Conservation (phyloP, 2,329 filamentous ascomycete genomes). For the Lojkania enalia region DNA sequence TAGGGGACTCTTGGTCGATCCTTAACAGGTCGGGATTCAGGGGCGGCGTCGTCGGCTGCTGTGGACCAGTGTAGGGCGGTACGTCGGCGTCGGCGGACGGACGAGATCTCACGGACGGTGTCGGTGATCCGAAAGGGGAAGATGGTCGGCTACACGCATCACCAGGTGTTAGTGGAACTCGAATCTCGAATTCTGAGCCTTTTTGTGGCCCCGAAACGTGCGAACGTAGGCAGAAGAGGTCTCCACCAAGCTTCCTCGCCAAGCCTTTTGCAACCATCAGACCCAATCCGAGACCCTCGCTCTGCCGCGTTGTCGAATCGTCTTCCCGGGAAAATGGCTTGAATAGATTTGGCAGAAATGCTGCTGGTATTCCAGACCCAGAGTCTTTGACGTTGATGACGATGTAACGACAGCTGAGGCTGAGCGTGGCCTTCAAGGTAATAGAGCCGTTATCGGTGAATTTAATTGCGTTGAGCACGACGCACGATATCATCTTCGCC, state of each 20-base stretch:
- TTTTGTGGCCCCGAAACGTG: conserved; percentile 62
- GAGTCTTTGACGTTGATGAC: conserved; percentile 67
- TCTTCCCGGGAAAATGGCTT: conserved; percentile 72
- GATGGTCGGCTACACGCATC: conserved; percentile 55
- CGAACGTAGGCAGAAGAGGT: conserved; percentile 66
- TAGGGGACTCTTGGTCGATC: conserved; percentile 13
- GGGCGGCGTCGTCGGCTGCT: conserved; percentile 34
- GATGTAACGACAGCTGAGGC: conserved; percentile 56
- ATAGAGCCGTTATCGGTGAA: conserved; percentile 69
- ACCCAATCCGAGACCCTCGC: conserved; percentile 70
- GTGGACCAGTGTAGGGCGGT: conserved; percentile 18
- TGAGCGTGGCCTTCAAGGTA: conserved; percentile 58
- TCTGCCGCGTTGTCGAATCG: conserved; percentile 66
- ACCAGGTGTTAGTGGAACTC: conserved; percentile 61
- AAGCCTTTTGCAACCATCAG: conserved; percentile 73
- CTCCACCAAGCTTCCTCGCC: conserved; percentile 69
- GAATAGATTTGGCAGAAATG: conserved; percentile 68
- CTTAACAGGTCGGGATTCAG: conserved; percentile 28
- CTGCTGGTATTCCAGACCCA: conserved; percentile 68
- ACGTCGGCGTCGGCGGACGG: conserved; percentile 36
- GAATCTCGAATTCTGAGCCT: conserved; percentile 71
- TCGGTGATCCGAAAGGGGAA: conserved; percentile 54
- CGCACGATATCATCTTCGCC: conserved; percentile 65
- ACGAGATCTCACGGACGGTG: conserved; percentile 40
- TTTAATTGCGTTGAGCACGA: conserved; percentile 69